phyloP scores from a whole-genome alignment of 1,284 basidiomycete species.

The Ceratobasidium sp. region DNA sequence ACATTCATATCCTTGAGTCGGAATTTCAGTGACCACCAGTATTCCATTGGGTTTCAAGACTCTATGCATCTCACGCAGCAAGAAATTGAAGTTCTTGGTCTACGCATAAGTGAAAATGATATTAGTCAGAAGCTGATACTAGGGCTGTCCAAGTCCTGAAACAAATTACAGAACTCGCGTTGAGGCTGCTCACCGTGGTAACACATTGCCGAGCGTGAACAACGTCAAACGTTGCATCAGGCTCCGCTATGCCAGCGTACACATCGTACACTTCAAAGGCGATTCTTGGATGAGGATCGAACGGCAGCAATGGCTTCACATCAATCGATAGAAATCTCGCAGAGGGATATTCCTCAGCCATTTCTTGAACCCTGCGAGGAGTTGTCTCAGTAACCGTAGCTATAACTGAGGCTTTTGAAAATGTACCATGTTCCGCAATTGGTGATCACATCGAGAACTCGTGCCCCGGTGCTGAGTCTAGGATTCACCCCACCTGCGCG shows the following conservation, averaged over 20 bases:
- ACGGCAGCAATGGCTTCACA: constrained; percentile 7
- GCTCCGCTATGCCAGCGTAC: constrained; percentile 28
- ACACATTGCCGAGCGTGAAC: constrained; percentile 18
- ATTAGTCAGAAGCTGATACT: too few relatives aligned
- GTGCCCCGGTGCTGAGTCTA: not conserved
- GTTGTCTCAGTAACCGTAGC: not conserved
- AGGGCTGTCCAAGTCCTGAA: too few relatives aligned
- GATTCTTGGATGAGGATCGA: constrained; percentile 28
- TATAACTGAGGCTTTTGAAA: not conserved
- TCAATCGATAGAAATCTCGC: constrained; percentile 20
- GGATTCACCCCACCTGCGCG: constrained; percentile 7
- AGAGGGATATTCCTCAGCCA: constrained; percentile 21
- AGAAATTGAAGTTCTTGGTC: constrained; percentile 25
- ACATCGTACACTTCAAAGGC: constrained; percentile 31
- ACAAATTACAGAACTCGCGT: too few relatives aligned
- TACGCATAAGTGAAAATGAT: too few relatives aligned
- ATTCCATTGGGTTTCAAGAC: constrained; percentile 33
- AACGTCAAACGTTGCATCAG: constrained; percentile 31
- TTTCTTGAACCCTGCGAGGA: constrained; percentile 10
- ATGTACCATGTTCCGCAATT: constrained; percentile 17
- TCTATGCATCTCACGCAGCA: constrained; percentile 29
- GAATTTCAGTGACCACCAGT: constrained; percentile 21
- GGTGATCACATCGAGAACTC: constrained; percentile 8
- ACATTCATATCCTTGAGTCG: constrained; percentile 13
- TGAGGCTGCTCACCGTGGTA: constrained; percentile 14